phyloP scores from a whole-genome alignment of 2,329 filamentous ascomycete species.

The Coniosporium tulheliwenetii region DNA sequence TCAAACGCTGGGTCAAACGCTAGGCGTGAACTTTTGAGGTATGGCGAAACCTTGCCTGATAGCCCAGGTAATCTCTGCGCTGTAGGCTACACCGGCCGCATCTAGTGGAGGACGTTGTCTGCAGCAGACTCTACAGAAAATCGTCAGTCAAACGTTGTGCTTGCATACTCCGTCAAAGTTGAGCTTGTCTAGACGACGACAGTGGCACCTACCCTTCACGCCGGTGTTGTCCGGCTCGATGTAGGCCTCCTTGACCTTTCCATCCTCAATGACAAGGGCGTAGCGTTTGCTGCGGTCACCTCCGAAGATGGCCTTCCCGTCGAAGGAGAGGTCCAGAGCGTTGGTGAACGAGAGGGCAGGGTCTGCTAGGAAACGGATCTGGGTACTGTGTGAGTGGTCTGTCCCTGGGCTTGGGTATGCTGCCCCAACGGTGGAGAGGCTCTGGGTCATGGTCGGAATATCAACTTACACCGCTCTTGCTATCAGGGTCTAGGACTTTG shows the following conservation, averaged over 20 bases:
- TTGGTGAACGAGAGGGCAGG: conserved; percentile 67
- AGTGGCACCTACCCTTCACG: conserved; percentile 44
- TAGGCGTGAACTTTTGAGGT: too few relatives aligned
- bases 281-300: conserved; percentile 76
- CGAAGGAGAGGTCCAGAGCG: conserved; percentile 69
- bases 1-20: too few relatives aligned
- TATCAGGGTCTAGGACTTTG: conserved; percentile 57
- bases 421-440: background rate
- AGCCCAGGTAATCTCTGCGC: too few relatives aligned
- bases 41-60: too few relatives aligned
- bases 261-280: conserved; percentile 66
- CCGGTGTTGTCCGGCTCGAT: conserved; percentile 85
- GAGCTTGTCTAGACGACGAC: background rate
- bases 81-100: too few relatives aligned
- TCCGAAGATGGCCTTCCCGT: conserved; percentile 66
- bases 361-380: conserved; percentile 85
- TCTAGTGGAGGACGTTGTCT: too few relatives aligned
- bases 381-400: background rate
- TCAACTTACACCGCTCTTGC: conserved; percentile 56
- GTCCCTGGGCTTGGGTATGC: background rate
- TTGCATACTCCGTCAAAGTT: too few relatives aligned
- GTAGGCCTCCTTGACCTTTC: conserved; percentile 66
- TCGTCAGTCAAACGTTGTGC: too few relatives aligned
- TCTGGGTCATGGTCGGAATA: background rate
- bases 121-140: too few relatives aligned